phyloP scores from a whole-genome alignment of 83 land plant genomes.

The Larix sibirica region DNA sequence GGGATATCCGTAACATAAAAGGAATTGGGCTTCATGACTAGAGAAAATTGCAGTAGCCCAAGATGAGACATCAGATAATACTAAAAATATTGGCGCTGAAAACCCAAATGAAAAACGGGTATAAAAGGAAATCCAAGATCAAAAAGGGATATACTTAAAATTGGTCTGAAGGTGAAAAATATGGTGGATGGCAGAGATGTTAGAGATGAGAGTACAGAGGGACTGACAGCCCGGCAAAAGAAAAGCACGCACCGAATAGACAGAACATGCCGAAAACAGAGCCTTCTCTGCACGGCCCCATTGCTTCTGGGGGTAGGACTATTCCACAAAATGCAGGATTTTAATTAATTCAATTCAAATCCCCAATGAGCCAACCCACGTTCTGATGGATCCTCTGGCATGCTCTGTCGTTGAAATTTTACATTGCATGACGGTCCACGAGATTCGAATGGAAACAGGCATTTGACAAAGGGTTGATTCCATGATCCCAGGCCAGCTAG shows the following conservation, averaged over 20 bases:
- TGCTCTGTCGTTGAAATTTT: slow-evolving; percentile 1
- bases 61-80: neutral
- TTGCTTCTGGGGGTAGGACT: neutral
- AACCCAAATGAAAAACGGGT: neutral
- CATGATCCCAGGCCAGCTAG: slow-evolving; percentile 8
- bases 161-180: neutral
- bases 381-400: slow-evolving; percentile 1
- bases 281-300: neutral
- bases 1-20: neutral
- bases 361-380: neutral
- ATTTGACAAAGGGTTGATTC: slow-evolving; percentile 7
- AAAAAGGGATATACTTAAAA: neutral
- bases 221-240: slow-evolving; percentile 13
- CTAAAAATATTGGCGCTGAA: neutral
- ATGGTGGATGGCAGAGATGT: neutral
- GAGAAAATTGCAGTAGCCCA: neutral
- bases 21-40: neutral
- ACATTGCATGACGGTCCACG: neutral
- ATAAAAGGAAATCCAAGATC: neutral
- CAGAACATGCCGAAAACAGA: slow-evolving; percentile 11
- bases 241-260: slow-evolving; percentile 18
- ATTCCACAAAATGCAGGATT: slow-evolving; percentile 10
- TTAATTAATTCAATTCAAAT: slow-evolving; percentile 12
- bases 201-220: neutral
- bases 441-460: neutral